These are phyloP conservation scores for Posidonia oceanica DNA, from an alignment of 116 monocot species.

Conservation along the genomic window DNA sequence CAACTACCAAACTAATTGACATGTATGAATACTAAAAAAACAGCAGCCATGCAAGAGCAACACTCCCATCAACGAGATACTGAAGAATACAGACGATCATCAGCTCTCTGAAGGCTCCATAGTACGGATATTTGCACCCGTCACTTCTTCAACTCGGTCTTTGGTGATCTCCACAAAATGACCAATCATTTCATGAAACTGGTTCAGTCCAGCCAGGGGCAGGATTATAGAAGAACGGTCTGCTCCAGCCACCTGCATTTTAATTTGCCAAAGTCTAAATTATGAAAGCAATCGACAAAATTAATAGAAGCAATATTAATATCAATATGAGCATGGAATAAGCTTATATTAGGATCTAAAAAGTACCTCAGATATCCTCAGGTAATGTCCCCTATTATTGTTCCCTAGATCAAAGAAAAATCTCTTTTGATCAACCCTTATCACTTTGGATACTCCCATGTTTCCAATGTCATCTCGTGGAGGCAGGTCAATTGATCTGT, in stretches of 20 bases:
- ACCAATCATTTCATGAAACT: conserved; percentile 82
- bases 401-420: conserved; percentile 88
- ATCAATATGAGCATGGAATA: neutral
- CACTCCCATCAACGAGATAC: neutral
- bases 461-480: conserved; percentile 41
- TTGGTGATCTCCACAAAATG: conserved; percentile 87
- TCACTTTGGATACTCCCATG: conserved; percentile 52
- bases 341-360: neutral
- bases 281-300: neutral
- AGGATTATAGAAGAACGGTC: conserved; percentile 95
- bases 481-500: conserved; percentile 37
- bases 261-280: neutral
- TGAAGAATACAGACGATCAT: conserved; percentile 6
- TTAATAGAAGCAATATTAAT: neutral
- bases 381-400: conserved; percentile 68
- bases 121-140: conserved; percentile 38
- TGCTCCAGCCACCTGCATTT: conserved; percentile 68
- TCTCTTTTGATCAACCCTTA: conserved; percentile 74
- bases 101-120: conserved; percentile 60
- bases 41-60: neutral
- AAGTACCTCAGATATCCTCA: conserved; percentile 42
- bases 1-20: neutral
- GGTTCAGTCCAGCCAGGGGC: conserved; percentile 69
- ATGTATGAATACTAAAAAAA: neutral
- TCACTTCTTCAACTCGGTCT: conserved; percentile 61